Evolutionary conservation across 176 grass and related monocot genomes (phyloP).

Genomic region (Bolboschoenus planiculmis): DNA sequence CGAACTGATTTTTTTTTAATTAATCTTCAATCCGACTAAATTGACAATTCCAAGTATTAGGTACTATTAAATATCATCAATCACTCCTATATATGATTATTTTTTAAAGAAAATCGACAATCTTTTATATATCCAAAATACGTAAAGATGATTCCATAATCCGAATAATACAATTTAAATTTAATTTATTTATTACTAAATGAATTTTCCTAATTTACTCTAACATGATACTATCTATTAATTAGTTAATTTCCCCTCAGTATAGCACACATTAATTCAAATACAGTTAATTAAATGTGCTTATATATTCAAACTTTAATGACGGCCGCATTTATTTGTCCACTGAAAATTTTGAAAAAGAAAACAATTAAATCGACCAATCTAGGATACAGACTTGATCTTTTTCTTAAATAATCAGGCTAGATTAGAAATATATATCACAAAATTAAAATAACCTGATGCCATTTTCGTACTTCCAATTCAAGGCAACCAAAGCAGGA

Average conservation of each 20-base stretch:
- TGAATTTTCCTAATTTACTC: too few species aligned
- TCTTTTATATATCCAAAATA: background rate
- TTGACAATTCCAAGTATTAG: background rate
- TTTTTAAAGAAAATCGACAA: background rate
- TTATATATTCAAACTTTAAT: background rate
- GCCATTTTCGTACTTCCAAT: background rate
- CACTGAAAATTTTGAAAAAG: background rate
- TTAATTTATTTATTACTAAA: too few species aligned
- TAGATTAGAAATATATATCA: background rate
- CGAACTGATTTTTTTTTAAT: background rate
- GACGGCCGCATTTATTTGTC: background rate
- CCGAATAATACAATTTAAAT: background rate
- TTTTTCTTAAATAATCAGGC: background rate
- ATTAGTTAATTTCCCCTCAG: background rate
- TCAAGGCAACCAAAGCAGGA: background rate
- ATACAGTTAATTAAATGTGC: background rate
- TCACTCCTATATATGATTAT: background rate
- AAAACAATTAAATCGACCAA: background rate
- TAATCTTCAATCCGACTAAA: background rate
- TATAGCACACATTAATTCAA: background rate
- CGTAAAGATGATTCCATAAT: background rate
- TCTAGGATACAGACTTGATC: background rate
- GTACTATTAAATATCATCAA: background rate
- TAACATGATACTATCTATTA: too few species aligned
- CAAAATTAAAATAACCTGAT: background rate